Evolutionary conservation across 352 stramenopile genomes (phyloP).

Genomic region (Aphanomyces stellatus): DNA sequence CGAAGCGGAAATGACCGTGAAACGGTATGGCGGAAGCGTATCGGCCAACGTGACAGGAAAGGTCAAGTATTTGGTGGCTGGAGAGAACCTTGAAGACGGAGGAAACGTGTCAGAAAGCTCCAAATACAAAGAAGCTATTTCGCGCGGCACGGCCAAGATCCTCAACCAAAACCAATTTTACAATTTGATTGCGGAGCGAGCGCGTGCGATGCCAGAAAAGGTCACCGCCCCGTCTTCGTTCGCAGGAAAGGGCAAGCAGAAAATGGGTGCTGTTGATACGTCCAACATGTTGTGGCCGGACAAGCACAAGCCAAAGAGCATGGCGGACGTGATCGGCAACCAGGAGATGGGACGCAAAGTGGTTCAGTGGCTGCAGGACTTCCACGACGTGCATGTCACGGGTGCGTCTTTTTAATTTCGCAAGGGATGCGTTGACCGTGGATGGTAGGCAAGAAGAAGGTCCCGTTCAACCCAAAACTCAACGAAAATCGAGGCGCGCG

Average conservation of each 20-base stretch:
- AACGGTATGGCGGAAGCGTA: constrained; percentile 62
- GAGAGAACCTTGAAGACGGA: constrained; percentile 54
- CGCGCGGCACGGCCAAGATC: constrained; percentile 67
- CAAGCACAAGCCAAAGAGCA: constrained; percentile 91
- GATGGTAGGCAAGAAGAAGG: constrained; percentile 50
- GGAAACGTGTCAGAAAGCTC: constrained; percentile 37
- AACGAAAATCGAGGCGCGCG: constrained; percentile 88
- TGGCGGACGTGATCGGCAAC: constrained; percentile 92
- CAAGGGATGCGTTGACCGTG: constrained; percentile 1
- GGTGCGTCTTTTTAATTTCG: constrained; percentile 14
- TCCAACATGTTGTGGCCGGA: constrained; percentile 90
- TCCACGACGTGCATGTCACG: constrained; percentile 74
- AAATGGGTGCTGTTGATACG: constrained; percentile 23
- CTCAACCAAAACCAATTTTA: constrained; percentile 83
- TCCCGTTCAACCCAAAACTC: constrained; percentile 60
- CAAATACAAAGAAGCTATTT: constrained; percentile 88
- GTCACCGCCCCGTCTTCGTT: constrained; percentile 22
- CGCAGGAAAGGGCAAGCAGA: constrained; percentile 48
- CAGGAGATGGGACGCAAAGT: constrained; percentile 85
- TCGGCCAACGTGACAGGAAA: constrained; percentile 47
- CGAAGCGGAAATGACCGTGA: constrained; percentile 65
- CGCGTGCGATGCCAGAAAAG: constrained; percentile 49
- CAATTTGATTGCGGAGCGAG: constrained; percentile 69
- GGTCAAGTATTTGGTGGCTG: constrained; percentile 74
- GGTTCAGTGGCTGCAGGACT: constrained; percentile 74